Evolutionary conservation across 163 green algal species (phyloP).

Genomic region (Chlamydomonas reinhardtii): DNA sequence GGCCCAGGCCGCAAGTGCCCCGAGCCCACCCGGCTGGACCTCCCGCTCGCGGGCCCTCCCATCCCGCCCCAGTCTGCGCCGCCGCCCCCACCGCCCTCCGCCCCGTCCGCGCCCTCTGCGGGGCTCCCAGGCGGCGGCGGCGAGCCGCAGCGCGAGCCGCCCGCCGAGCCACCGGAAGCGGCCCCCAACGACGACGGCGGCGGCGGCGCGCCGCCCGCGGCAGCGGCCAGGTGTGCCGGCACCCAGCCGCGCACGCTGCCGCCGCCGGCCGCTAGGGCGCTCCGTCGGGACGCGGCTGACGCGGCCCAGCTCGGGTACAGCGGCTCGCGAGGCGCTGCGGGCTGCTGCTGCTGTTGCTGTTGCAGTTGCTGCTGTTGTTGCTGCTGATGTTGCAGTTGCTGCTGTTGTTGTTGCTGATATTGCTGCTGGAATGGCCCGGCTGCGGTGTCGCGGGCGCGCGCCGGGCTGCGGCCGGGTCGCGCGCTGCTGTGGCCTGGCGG

Average conservation of each 20-base stretch:
- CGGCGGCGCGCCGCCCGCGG: too few species aligned
- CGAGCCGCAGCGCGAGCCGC: background rate
- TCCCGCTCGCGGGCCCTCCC: too few species aligned
- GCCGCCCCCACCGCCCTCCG: too few species aligned
- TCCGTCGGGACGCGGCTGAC: background rate
- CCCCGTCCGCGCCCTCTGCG: too few species aligned
- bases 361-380: background rate
- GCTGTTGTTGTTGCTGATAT: background rate
- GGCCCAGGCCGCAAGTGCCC: background rate
- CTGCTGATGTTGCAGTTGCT: background rate
- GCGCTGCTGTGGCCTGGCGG: too few species aligned
- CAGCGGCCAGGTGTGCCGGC: background rate
- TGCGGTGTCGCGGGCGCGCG: too few species aligned
- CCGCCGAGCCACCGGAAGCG: background rate
- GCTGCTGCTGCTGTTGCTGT: background rate
- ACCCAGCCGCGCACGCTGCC: slow-evolving; percentile 5
- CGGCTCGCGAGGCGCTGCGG: slow-evolving; percentile 5
- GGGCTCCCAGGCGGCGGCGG: too few species aligned
- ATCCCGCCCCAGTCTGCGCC: too few species aligned
- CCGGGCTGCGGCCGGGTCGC: too few species aligned
- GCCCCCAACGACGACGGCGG: background rate
- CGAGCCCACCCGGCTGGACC: background rate
- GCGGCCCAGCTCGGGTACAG: slow-evolving; percentile 14
- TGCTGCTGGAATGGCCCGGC: background rate
- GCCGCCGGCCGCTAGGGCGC: background rate